phyloP scores from a whole-genome alignment of 78 protist genomes.

The Pigoraptor vietnamica region DNA sequence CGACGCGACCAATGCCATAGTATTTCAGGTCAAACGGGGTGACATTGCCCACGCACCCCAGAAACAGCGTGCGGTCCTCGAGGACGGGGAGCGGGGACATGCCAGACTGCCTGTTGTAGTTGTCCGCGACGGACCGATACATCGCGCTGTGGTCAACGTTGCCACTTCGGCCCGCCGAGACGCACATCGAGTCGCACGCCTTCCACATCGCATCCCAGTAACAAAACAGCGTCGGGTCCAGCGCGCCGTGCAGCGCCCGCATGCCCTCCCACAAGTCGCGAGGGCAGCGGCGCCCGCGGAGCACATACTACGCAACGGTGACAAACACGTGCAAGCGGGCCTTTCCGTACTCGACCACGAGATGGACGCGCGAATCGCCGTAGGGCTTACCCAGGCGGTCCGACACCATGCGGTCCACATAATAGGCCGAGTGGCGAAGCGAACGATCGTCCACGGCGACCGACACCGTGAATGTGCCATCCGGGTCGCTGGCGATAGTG shows the following conservation, averaged over 20 bases:
- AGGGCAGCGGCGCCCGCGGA: not conserved
- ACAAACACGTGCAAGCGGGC: not conserved
- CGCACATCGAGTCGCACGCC: too few species aligned
- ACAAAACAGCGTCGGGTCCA: not conserved
- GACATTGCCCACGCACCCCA: not conserved
- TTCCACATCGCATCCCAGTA: not conserved
- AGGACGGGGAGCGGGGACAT: not conserved
- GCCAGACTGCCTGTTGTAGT: not conserved
- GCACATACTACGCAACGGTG: not conserved
- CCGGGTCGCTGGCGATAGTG: too few species aligned
- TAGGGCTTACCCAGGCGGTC: not conserved
- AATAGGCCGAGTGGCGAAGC: not conserved
- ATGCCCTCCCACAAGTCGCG: not conserved
- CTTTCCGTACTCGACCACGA: not conserved
- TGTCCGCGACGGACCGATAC: not conserved
- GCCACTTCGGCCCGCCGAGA: too few species aligned
- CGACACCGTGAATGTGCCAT: not conserved
- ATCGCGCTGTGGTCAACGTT: not conserved
- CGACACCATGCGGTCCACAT: not conserved
- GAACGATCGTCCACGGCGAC: not conserved
- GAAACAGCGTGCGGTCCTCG: not conserved
- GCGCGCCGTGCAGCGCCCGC: not conserved
- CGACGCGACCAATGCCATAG: not conserved
- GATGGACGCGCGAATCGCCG: not conserved
- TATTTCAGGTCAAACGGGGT: not conserved